Base-by-base conservation (phyloP, 2,329 filamentous ascomycete genomes). In the Cladophialophora yegresii region DNA sequence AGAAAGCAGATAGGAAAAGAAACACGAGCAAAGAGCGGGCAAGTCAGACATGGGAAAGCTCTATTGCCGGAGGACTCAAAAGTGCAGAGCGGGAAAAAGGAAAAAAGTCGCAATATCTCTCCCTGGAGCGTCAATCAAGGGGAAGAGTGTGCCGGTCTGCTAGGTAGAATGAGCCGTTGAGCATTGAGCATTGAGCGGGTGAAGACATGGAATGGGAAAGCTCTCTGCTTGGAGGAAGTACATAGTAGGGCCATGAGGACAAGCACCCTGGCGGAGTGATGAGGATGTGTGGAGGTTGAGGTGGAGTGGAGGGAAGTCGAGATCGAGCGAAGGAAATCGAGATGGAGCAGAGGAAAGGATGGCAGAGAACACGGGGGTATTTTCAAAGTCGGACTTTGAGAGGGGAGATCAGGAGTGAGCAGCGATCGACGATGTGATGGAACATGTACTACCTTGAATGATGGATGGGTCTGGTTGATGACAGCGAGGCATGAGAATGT, bases 191-290 rank as follows among this genome's bases (percentile, higher is more conserved):
- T 28, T 54, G 28, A 54, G 50, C 50, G 50, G 28, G 50, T 16
- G 16, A 23, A 54, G 20, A 32, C 20, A 30, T n/a, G 50, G 26
- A 54, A 26, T 10, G 45, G 45, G 45, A 49, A 50, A 50, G 47
- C 47, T 50, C 47, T 50, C 13, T 54, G 51, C 51, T 12, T 54
- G 51, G 51, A 54, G 51, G 51, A 28, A 33, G 22, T 32, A 20
- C 0, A 10, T 30, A 36, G 51, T 6, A 54, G 23, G 51, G 51
- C 22, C 28, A 54, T 26, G 28, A 50, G 47, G 47, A 50, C 47
- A 50, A 50, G 47, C 47, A 50, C 20, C 47, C 22, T 50, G 47
- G 1, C 2, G 47, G 2, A 50, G 47, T 50, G 47, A 10, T 16
- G 12, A 4, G 45, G 8, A 26, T 3, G 12, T 9, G 23, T 26